Base-by-base conservation (phyloP, 78 protist genomes). In the Blattamonas nauphoetae region DNA sequence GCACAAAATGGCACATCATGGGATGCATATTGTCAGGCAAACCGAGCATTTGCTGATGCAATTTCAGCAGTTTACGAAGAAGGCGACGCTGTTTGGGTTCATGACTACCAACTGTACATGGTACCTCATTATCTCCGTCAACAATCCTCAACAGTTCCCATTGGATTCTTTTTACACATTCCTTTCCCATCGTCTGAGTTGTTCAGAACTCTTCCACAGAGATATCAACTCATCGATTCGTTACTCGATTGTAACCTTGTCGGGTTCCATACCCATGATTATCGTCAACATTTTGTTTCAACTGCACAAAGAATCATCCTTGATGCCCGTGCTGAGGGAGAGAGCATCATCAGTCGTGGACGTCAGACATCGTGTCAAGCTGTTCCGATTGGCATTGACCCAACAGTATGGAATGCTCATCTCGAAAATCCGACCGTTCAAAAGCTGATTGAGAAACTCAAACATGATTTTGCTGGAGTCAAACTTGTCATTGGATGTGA, bases 121-220 rank as follows among this genome's bases (percentile, higher is more conserved):
- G 42, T 85, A 44, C 80, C 88, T 33, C 5, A 38, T 33, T 45
- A 32, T 32, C 77, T 85, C 33, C 2, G 88, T n/a, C 79, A 85
- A 2, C 41, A 43, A 2, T 34, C n/a, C 36, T 78, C 88, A 3
- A 78, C 77, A 33, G 1, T 78, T 2, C 1, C 89, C n/a, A 93
- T 95, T 79, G 96, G 95, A 1, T 94, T 93, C 92, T 95, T 95
- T 89, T 46, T 95, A 41, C 97, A 95, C 88, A 94, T 92, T 77
- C 96, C 96, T 41, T 95, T 87, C 85, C 97, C 97, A 36, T 43
- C 95, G 33, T 86, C 92, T 34, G 97, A 95, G 88, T 84, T 95
- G 5, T 95, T 87, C 85, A 87, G 96, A 36, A 90, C 89, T 11
- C 88, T 95, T 79, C 96, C 97, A 2, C 90, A 86, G 84, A 86